Base-by-base conservation (phyloP, 805 yeast genomes). In the Candida piceae region DNA sequence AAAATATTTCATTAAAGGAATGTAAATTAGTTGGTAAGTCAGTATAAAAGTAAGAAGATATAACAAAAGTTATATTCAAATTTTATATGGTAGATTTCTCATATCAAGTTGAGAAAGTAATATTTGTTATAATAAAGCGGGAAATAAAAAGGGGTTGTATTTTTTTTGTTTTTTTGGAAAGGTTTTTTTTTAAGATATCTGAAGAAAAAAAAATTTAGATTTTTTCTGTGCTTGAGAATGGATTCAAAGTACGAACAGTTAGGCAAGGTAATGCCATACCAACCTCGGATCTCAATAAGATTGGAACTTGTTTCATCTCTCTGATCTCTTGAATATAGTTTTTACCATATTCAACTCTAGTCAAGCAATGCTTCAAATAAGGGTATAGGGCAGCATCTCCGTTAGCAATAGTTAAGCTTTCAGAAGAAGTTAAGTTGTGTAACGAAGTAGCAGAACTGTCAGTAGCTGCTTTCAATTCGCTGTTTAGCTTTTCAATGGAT, bases 211-310 rank as follows among this genome's bases (percentile, higher is more conserved):
- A 28, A 34, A 17, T 20, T 26, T 11, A 26, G 26, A 12, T 20
- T 20, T 20, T 7, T 20, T 20, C 8, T 20, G 22, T 20, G 22
- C 37, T 49, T 22, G 49, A 43, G 32, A 89, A 90, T 22, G 98
- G 98, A 53, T 90, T 90, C 54, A 89, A 67, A 7, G 90, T 84
- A 51, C 96, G 75, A 12, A 93, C 96, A 3, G 96, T 86, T 50
- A 90, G 71, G 59, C 97, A 90, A 13, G 98, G 98, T 36, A 90
- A 69, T 2, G 96, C 90, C 89, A 87, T 87, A 34, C 96, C 97
- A 35, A 88, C 77, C 58, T 89, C 97, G 0, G 96, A 87, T 52
- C 96, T 72, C 45, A 93, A 68, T 42, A 90, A 66, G 22, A 90
- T 78, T 8, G 97, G 97, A 33, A 90, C 82, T 49, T 78, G 80